phyloP scores from a whole-genome alignment of 2,329 filamentous ascomycete species.

The Ophiocordyceps australis region DNA sequence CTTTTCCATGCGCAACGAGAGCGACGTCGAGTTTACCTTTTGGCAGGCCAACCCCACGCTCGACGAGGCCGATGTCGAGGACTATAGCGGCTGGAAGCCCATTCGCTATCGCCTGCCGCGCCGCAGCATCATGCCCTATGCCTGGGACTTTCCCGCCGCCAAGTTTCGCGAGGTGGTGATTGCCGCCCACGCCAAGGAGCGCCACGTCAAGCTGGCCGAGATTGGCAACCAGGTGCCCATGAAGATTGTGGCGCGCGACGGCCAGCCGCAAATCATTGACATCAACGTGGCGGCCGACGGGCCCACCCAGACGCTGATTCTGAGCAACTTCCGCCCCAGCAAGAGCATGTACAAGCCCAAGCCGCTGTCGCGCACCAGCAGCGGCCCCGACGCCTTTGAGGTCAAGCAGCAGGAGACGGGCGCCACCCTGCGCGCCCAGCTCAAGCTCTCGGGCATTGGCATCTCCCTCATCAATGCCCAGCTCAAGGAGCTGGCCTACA shows the following conservation, averaged over 20 bases:
- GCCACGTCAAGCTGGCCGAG: constrained; percentile 87
- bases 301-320: constrained; percentile 81
- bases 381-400: constrained; percentile 51
- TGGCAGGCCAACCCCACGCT: constrained; percentile 87
- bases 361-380: constrained; percentile 28
- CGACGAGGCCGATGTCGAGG: constrained; percentile 73
- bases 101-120: constrained; percentile 84
- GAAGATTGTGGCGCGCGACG: constrained; percentile 56
- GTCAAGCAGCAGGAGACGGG: constrained; percentile 83
- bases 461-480: constrained; percentile 88
- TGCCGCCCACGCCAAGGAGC: constrained; percentile 31
- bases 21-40: constrained; percentile 90
- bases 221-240: constrained; percentile 93
- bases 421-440: constrained; percentile 73
- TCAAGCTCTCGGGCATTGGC: constrained; percentile 78
- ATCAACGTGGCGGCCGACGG: constrained; percentile 92
- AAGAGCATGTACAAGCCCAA: constrained; percentile 70
- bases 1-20: constrained; percentile 97
- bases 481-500: constrained; percentile 77
- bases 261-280: constrained; percentile 76
- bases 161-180: constrained; percentile 89
- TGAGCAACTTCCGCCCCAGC: constrained; percentile 85
- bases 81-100: constrained; percentile 77
- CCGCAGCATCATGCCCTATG: constrained; percentile 97
- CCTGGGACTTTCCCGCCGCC: constrained; percentile 97